Evolutionary conservation across 768 basidiomycete genomes (phyloP).

Genomic region (Lentinula raphanica): DNA sequence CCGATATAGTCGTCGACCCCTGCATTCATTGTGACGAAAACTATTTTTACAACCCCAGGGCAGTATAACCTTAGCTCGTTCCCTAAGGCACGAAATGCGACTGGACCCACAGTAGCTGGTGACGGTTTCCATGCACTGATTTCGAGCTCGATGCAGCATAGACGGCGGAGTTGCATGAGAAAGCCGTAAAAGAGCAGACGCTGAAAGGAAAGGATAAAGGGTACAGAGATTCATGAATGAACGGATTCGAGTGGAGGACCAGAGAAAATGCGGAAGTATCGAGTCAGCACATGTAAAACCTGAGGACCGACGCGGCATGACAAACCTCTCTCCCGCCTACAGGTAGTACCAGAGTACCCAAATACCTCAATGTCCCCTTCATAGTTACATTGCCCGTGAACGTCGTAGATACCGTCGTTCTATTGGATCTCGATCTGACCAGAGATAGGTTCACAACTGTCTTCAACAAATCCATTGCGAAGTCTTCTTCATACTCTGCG

Average conservation of each 20-base stretch:
- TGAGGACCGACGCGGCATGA: constrained; percentile 9
- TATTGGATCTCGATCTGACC: not conserved
- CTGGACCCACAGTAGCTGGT: constrained; percentile 33
- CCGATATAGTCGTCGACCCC: constrained; percentile 38
- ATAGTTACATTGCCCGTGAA: not conserved
- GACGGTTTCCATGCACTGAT: constrained; percentile 62
- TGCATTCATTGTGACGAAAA: constrained; percentile 41
- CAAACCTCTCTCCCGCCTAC: constrained; percentile 49
- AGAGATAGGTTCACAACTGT: constrained; percentile 24
- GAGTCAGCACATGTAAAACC: not conserved
- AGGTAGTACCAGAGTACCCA: constrained; percentile 63
- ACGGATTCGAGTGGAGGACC: too few relatives aligned
- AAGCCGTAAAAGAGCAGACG: constrained; percentile 58
- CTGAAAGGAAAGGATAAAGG: constrained; percentile 24
- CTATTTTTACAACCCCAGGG: constrained; percentile 41
- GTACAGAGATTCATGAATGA: not conserved
- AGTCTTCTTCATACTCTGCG: constrained; percentile 48
- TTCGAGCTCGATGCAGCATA: constrained; percentile 58
- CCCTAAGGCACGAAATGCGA: constrained; percentile 53
- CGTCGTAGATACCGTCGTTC: constrained; percentile 24
- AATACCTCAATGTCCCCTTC: constrained; percentile 40
- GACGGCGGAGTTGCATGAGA: constrained; percentile 44
- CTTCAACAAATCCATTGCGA: constrained; percentile 48
- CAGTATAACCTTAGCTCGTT: constrained; percentile 60
- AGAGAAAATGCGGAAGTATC: too few relatives aligned